These are phyloP conservation scores for Boletus tomentosulus DNA, from an alignment of 768 basidiomycete species.

Conservation along the genomic window DNA sequence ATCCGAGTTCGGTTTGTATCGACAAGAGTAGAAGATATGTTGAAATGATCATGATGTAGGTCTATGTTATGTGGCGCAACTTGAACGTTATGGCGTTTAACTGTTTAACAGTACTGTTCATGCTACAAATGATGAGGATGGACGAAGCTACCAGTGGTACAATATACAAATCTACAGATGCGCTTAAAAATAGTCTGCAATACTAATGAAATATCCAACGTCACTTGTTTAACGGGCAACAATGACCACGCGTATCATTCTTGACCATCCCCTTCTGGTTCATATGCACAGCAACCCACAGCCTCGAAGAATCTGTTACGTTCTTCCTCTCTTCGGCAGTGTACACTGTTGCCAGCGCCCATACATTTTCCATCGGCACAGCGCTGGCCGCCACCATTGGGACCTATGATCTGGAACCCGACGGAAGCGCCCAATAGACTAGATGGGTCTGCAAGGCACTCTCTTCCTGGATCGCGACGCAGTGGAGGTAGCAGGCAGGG, in stretches of 20 bases:
- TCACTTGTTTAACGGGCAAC: background rate
- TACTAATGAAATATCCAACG: background rate
- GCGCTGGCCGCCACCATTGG: constrained; percentile 16
- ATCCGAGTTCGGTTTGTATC: constrained; percentile 23
- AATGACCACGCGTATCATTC: background rate
- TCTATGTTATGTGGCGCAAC: no score
- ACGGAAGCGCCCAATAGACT: constrained; percentile 11
- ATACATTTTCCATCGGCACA: constrained; percentile 39
- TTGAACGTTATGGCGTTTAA: no score
- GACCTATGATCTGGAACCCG: constrained; percentile 4
- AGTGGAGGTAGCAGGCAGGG: constrained; percentile 38
- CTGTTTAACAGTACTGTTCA: no score
- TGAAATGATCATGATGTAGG: background rate
- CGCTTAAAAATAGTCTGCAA: background rate
- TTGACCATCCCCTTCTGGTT: constrained; percentile 25
- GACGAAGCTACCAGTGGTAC: background rate
- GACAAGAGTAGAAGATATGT: no score
- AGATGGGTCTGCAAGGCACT: constrained; percentile 20
- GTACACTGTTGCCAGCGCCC: constrained; percentile 34
- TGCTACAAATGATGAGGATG: background rate
- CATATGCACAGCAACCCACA: constrained; percentile 46
- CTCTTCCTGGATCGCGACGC: constrained; percentile 16
- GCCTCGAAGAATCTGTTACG: constrained; percentile 41
- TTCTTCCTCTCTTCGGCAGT: constrained; percentile 41
- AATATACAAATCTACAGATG: background rate